phyloP scores from a whole-genome alignment of 2,329 filamentous ascomycete species.

The Xylariaceae sp. region DNA sequence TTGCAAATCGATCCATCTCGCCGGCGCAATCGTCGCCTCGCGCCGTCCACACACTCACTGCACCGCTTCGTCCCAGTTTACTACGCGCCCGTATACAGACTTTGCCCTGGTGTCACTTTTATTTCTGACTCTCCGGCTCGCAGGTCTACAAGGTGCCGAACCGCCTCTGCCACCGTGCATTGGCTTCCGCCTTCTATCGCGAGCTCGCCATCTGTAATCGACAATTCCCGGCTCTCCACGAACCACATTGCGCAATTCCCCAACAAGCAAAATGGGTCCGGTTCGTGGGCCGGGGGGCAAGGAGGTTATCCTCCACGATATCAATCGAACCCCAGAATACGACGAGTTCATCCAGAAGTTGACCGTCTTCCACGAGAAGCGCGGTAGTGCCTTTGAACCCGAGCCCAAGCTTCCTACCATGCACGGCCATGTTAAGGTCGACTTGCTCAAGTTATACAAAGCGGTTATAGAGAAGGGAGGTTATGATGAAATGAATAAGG shows the following conservation, averaged over 20 bases:
- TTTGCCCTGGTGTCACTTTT: neutral
- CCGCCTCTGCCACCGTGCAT: conserved; percentile 12
- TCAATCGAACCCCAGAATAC: conserved; percentile 64
- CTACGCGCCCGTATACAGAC: neutral
- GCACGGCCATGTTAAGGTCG: conserved; percentile 69
- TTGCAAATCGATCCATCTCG: neutral
- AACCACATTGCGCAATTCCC: conserved; percentile 8
- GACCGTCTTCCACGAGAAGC: conserved; percentile 67
- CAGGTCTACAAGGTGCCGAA: conserved; percentile 6
- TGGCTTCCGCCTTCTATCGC: conserved; percentile 5
- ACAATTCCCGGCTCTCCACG: neutral
- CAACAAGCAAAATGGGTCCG: conserved; percentile 28
- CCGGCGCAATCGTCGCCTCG: neutral
- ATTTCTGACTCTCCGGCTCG: neutral
- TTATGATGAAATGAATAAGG: conserved; percentile 77
- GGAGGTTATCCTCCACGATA: conserved; percentile 34
- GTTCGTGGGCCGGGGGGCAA: conserved; percentile 27
- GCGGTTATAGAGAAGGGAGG: conserved; percentile 71
- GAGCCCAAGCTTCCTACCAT: conserved; percentile 60
- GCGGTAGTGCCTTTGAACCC: conserved; percentile 72
- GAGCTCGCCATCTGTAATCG: neutral
- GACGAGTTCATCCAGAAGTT: conserved; percentile 72
- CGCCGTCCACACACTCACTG: neutral
- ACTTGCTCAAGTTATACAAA: conserved; percentile 73
- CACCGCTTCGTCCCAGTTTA: neutral